Percentiles rank a stretch among this genome's conserved stretches.
These are phyloP conservation scores for Orbilia blumenaviensis DNA, from an alignment of 2,329 filamentous ascomycete genomes.

Conservation along the genomic window DNA sequence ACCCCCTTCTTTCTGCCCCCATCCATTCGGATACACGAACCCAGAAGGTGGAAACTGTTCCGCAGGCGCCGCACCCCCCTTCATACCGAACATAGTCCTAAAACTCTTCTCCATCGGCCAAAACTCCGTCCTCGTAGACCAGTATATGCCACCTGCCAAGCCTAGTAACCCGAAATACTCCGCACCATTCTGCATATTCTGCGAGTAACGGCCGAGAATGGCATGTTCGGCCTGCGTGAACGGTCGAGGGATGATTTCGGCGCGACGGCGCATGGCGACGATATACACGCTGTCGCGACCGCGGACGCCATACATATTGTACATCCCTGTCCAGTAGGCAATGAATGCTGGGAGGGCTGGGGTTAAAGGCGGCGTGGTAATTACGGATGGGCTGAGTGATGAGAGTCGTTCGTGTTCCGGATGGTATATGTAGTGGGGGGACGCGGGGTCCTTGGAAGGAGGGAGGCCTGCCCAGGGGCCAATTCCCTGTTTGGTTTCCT, in stretches of 20 bases:
- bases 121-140: not conserved
- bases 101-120: slow-evolving; percentile 28
- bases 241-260: not conserved
- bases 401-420: slow-evolving; percentile 42
- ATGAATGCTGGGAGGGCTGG: slow-evolving; percentile 18
- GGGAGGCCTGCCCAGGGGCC: not conserved
- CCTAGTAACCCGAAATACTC: slow-evolving; percentile 34
- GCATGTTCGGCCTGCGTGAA: slow-evolving; percentile 38
- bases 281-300: not conserved
- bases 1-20: not conserved
- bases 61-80: not conserved
- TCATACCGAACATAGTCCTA: not conserved
- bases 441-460: slow-evolving; percentile 28
- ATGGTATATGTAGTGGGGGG: slow-evolving; percentile 30
- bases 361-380: slow-evolving; percentile 23
- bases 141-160: not conserved
- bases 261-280: slow-evolving; percentile 13
- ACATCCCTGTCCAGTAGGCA: slow-evolving; percentile 10
- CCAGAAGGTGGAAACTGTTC: not conserved
- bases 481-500: not conserved
- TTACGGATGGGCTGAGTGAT: slow-evolving; percentile 7
- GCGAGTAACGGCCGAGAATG: slow-evolving; percentile 26
- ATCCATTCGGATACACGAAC: not conserved
- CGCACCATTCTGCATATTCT: slow-evolving; percentile 24
- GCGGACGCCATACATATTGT: not conserved